Evolutionary conservation across 805 yeast genomes (phyloP).

Genomic region (Schizosaccharomyces lindneri): DNA sequence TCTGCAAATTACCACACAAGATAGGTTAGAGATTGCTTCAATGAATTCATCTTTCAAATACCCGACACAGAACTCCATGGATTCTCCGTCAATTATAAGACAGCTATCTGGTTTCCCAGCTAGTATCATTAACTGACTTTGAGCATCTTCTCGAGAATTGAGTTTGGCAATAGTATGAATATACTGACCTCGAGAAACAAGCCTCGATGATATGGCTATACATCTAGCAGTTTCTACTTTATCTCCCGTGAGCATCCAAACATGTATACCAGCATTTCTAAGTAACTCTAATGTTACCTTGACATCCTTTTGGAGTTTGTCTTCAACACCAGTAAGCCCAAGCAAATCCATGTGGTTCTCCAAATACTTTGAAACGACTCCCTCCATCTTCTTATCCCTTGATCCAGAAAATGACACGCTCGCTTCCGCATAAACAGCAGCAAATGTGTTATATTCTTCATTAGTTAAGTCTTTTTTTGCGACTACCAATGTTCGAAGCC

Average conservation of each 20-base stretch:
- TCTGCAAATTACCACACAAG: constrained; percentile 93
- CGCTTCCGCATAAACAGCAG: constrained; percentile 41
- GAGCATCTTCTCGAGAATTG: constrained; percentile 34
- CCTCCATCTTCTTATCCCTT: constrained; percentile 52
- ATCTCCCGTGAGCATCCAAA: constrained; percentile 98
- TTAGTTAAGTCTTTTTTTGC: constrained; percentile 51
- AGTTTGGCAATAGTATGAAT: constrained; percentile 65
- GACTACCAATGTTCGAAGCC: constrained; percentile 78
- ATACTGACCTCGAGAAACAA: constrained; percentile 80
- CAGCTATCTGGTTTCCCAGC: constrained; percentile 41
- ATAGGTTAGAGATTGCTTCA: constrained; percentile 47
- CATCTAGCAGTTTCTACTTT: constrained; percentile 96
- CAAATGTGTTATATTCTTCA: constrained; percentile 36
- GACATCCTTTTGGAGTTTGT: constrained; percentile 72
- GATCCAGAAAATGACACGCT: constrained; percentile 43
- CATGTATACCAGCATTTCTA: constrained; percentile 87
- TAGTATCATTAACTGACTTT: constrained; percentile 50
- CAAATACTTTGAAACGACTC: constrained; percentile 38
- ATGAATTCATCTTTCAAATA: constrained; percentile 50
- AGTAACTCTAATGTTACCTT: constrained; percentile 75
- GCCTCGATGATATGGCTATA: constrained; percentile 85
- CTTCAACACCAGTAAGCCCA: constrained; percentile 95
- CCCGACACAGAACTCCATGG: constrained; percentile 42
- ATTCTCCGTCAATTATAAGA: constrained; percentile 80
- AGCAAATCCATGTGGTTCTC: constrained; percentile 66